Base-by-base conservation (phyloP, 2,329 filamentous ascomycete species). In the Davidsoniella australis region DNA sequence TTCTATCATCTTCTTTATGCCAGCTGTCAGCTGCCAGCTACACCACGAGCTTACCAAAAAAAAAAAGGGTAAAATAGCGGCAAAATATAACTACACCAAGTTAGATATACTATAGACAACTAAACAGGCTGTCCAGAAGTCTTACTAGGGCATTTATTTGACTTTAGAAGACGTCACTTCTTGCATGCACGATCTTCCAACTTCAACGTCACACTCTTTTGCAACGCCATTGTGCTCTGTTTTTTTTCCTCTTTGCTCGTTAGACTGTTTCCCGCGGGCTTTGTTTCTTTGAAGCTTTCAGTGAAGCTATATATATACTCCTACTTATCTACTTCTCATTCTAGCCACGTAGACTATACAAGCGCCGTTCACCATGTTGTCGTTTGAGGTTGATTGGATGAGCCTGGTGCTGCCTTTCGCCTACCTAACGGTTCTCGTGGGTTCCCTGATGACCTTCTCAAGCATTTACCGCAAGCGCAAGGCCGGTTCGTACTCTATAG, bases 391-490 rank as follows among this genome's bases (percentile, higher is more conserved):
- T 56, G 77, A 93, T 72, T 94, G 86, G 86, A 69, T 83, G 66
- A 82, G 84, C 67, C 80, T 96, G 54, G 71, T 78, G 61, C 77
- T 95, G 59, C 89, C 91, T 53, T 76, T 95, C 61, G 81, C 85
- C 67, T 98, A 98, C 67, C 73, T 98, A 53, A 73, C 78, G 57
- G 84, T 96, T 53, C 80, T 98, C 49, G 73, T 85, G 60, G 86
- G 87, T 59, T 89, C 87, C 36, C 76, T 98, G 57, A 81, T 83
- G 62, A 91, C 86, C 56, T 98, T 98, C 68, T 93, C 86, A 44
- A 85, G 78, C 50, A 78, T 96, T 55, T 96, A 96, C 67, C 81
- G 89, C 59, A 89, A 91, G 68, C 79, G 91, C 64, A 91, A 94
- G 75, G 80, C 84, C 57, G 69, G 82, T 85, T 69, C 54, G 77